These are phyloP conservation scores for Nematodospora valgi DNA, from an alignment of 805 yeast genomes.

Conservation along the genomic window DNA sequence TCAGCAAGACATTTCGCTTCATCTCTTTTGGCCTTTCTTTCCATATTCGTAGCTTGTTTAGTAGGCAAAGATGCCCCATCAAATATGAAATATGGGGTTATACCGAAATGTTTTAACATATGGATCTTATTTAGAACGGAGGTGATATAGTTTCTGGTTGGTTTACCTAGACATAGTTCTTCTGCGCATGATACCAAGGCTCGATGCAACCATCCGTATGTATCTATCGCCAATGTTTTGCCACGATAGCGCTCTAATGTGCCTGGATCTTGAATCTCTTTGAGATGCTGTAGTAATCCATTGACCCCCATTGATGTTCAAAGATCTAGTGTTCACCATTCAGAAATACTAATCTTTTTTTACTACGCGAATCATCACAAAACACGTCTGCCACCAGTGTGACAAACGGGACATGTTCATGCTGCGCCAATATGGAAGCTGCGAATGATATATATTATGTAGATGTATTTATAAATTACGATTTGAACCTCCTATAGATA, in stretches of 20 bases:
- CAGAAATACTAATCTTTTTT: neutral
- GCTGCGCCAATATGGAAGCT: too few relatives aligned
- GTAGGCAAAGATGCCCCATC: slow-evolving; percentile 89
- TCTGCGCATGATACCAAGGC: slow-evolving; percentile 80
- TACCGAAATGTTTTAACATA: slow-evolving; percentile 63
- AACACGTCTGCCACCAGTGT: too few relatives aligned
- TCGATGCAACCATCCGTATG: slow-evolving; percentile 94
- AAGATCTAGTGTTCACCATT: neutral
- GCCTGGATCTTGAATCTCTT: slow-evolving; percentile 63
- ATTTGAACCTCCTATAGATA: slow-evolving; percentile 39
- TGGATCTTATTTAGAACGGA: slow-evolving; percentile 65
- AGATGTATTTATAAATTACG: slow-evolving; percentile 2
- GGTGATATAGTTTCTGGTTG: slow-evolving; percentile 69
- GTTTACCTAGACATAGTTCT: slow-evolving; percentile 68
- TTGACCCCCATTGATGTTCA: slow-evolving; percentile 65
- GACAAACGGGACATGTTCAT: too few relatives aligned
- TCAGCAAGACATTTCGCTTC: slow-evolving; percentile 59
- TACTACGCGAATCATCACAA: too few relatives aligned
- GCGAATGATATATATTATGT: neutral
- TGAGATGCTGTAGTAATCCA: slow-evolving; percentile 77
- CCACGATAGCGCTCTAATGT: slow-evolving; percentile 64
- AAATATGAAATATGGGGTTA: slow-evolving; percentile 83
- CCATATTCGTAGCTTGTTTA: slow-evolving; percentile 68
- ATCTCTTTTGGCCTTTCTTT: slow-evolving; percentile 55
- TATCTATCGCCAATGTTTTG: slow-evolving; percentile 84